Conservation (phyloP, 1,284 basidiomycete species). For the Rhodotorula sp. region DNA sequence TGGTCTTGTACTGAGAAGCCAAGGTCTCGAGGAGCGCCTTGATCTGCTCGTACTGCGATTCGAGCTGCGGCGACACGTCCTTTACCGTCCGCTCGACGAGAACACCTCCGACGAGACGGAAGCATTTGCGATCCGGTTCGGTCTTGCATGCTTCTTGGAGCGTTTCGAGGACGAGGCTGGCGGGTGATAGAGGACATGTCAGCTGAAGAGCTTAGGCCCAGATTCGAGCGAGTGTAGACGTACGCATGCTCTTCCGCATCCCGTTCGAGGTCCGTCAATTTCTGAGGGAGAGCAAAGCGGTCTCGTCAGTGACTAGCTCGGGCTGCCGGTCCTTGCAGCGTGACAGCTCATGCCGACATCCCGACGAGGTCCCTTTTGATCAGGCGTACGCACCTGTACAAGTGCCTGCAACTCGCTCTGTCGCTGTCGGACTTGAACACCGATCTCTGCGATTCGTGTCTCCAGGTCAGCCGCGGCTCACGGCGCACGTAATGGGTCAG, state of each 20-base stretch:
- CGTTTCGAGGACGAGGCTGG: constrained; percentile 83
- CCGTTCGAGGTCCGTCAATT: constrained; percentile 88
- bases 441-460: constrained; percentile 6
- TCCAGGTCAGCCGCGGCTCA: background rate
- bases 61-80: constrained; percentile 86
- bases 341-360: too few relatives aligned
- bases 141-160: constrained; percentile 70
- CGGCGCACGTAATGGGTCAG: fast-evolving
- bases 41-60: constrained; percentile 84
- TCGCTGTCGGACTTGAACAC: constrained; percentile 13
- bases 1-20: constrained; percentile 78
- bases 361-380: too few relatives aligned
- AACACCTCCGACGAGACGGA: constrained; percentile 92
- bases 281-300: constrained; percentile 47
- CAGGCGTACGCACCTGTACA: constrained; percentile 54
- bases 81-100: constrained; percentile 93
- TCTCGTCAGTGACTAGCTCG: too few relatives aligned
- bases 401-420: constrained; percentile 80
- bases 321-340: too few relatives aligned
- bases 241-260: constrained; percentile 80
- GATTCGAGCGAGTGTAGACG: too few relatives aligned
- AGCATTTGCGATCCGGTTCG: constrained; percentile 90
- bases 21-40: constrained; percentile 71
- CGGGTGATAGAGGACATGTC: too few relatives aligned
- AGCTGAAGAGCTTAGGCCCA: too few relatives aligned